Evolutionary conservation across 768 basidiomycete species (phyloP), one percentile per base, ranked within the genome.

Genomic region (Termitomyces sp.): DNA sequence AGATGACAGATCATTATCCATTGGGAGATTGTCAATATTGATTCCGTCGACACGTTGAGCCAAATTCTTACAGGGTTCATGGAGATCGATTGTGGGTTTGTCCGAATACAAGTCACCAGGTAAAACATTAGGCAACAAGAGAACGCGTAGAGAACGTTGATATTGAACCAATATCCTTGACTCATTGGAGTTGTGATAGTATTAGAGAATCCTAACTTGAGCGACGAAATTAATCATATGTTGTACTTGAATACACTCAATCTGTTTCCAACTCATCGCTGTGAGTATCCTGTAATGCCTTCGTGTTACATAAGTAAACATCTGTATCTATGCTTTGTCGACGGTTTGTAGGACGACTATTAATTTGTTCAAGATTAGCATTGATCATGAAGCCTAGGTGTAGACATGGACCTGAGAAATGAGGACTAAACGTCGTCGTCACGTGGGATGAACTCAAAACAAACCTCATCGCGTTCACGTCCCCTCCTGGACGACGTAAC

Each of bases 1-100:
- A 82, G 88, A 96, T 90, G 70, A 66, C 84, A 29, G 77, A 4
- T 93, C 93, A 73, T 87, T 91, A 3, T 92, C 92, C 13, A 52
- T 87, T 86, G 75, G 89, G 88, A 84, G 90, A 75, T 86, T 20
- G 5, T 41, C 9, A 10, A 20, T 4, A 37, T 37, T 37, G 14
- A 16, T 68, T 92, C 90, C 20, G 82, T 85, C 88, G 87, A 94
- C 62, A 93, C 77, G 27, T 18, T 18, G 0, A 37, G 16, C 37
- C 16, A 18, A 7, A 39, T 9, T 41, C 10, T 20, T n/a, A n/a
- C n/a, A n/a, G 37, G 6, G 18, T n/a, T n/a, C 18, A 39, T 39
- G 18, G 37, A 6, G 7, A n/a, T 16, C 37, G 8, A n/a, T n/a
- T 41, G n/a, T n/a, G 18, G 39, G 18, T n/a, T n/a, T 9, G 14